Conservation (phyloP, 2,329 filamentous ascomycete genomes). For the Ascochyta koolunga region DNA sequence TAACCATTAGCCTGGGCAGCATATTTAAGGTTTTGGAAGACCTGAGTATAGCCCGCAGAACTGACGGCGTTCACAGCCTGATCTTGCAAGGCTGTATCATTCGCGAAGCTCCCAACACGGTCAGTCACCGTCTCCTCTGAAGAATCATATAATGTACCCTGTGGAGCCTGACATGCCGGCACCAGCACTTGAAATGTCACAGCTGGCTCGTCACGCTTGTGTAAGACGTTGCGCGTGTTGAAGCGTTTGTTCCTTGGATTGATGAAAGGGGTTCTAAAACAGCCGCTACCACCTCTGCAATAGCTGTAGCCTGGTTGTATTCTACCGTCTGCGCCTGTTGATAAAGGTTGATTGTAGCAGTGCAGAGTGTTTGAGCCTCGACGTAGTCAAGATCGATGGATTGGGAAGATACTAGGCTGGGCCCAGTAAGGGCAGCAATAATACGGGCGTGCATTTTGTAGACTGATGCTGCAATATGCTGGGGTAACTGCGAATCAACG, state of each 20-base stretch:
- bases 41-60: neutral
- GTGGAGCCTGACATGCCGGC: neutral
- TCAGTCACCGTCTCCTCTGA: neutral
- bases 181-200: neutral
- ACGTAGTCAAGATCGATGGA: neutral
- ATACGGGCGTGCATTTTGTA: neutral
- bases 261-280: neutral
- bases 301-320: neutral
- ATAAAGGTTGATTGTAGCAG: neutral
- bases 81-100: neutral
- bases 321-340: neutral
- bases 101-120: neutral
- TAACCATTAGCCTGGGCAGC: slow-evolving; percentile 1
- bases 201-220: neutral
- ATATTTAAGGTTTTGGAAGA: neutral
- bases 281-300: neutral
- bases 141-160: neutral
- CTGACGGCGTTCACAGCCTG: neutral
- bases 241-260: neutral
- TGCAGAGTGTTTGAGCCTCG: neutral
- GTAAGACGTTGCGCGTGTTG: neutral
- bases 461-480: neutral
- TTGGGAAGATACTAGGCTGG: neutral
- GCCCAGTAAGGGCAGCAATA: neutral
- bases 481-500: neutral